Evolutionary conservation across 495 filamentous ascomycete species (phyloP), one percentile per base, ranked within the genome.

Genomic region (Xylaria acuta): DNA sequence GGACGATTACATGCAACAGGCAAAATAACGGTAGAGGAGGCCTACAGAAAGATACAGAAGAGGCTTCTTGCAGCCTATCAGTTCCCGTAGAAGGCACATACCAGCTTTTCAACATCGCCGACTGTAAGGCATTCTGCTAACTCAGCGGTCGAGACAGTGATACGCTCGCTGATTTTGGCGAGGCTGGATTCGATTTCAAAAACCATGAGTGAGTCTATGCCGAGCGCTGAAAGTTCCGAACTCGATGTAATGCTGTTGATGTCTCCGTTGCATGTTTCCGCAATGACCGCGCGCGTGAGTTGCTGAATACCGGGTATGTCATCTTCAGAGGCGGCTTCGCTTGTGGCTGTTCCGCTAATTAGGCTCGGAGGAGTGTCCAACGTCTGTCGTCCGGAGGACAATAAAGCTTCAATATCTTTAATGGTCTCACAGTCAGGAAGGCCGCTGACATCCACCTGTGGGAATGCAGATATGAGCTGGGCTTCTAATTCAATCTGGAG

Each of bases 141-240:
- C 38, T 69, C 66, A 36, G 66, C n/a, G 5, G 66, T 32, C 49
- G 66, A 69, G 30, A 69, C 3, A 30, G 38, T 30, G 34, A 53
- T 56, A 40, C 43, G 51, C n/a, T 59, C 58, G 36, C 45, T 59
- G 4, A 69, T 59, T 56, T 58, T 58, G 5, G 66, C 45, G 22
- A 69, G 51, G 14, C 51, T 58, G 20, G 66, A 58, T 59, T 69
- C 51, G 12, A 69, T 53, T 27, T 69, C 66, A 41, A 69, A 69
- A 9, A 69, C 49, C 66, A 69, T 69, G 66, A 69, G 66, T n/a
- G 66, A 69, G 36, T 69, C 66, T 56, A 69, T 59, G 32, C 66
- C 66, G 3, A 69, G 51, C 9, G 66, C 66, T 12, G 51, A 56
- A 36, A 69, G 49, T 30, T 69, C 66, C 5, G 66, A 69, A 30